Conservation (phyloP, 208 protist genomes). For the Angomonas ambiguus region DNA sequence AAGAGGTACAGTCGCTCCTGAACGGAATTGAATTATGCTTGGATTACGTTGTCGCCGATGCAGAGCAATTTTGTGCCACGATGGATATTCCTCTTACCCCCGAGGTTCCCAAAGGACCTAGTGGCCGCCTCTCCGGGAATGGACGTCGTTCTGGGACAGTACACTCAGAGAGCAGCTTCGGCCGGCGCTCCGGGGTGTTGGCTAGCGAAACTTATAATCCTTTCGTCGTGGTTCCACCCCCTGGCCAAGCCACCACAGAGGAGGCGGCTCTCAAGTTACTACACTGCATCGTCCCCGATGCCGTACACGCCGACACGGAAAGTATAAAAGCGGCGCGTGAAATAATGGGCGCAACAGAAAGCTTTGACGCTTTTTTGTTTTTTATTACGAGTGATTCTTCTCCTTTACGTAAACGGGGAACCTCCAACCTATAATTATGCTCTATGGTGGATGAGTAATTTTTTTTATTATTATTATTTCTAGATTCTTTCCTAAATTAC, state of each 20-base stretch:
- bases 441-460: background rate
- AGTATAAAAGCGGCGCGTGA: conserved; percentile 21
- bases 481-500: background rate
- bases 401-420: background rate
- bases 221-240: background rate
- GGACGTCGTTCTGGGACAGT: background rate
- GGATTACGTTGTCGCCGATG: conserved; percentile 65
- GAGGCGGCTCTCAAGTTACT: background rate
- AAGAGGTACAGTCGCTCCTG: conserved; percentile 70
- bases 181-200: background rate
- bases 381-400: conserved; percentile 21
- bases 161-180: background rate
- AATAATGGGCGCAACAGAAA: conserved; percentile 25
- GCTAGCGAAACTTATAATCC: background rate
- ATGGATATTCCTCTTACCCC: background rate
- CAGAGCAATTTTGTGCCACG: conserved; percentile 14
- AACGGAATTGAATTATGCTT: conserved; percentile 61
- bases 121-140: conserved; percentile 5
- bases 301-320: conserved; percentile 20
- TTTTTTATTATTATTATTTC: conserved; percentile 9
- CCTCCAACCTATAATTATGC: background rate
- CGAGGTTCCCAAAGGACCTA: background rate
- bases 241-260: background rate
- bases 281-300: background rate
- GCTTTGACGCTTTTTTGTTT: conserved; percentile 28